Conservation (phyloP, 352 stramenopile species). For the Phytophthora ramorum region DNA sequence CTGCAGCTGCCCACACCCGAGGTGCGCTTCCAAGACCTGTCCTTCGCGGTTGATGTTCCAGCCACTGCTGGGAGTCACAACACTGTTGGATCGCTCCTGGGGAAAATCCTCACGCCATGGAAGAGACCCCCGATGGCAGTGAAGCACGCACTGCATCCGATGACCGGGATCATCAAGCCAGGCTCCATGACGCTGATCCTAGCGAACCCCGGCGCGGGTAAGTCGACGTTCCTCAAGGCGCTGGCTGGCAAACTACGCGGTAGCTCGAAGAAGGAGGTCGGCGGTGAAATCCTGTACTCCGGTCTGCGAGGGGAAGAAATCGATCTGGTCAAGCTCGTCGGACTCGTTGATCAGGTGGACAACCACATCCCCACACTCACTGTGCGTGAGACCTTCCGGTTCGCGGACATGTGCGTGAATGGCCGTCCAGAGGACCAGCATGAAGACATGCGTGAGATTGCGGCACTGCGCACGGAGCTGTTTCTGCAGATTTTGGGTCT, state of each 20-base stretch:
- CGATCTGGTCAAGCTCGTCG: constrained; percentile 69
- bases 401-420: constrained; percentile 47
- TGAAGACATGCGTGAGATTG: constrained; percentile 76
- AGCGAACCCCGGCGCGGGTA: constrained; percentile 74
- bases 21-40: constrained; percentile 73
- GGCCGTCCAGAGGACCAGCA: constrained; percentile 55
- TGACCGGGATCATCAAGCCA: constrained; percentile 88
- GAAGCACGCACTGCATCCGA: constrained; percentile 65
- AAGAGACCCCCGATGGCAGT: constrained; percentile 48
- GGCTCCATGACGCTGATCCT: constrained; percentile 67
- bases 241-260: constrained; percentile 66
- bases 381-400: constrained; percentile 38
- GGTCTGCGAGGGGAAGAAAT: constrained; percentile 60
- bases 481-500: constrained; percentile 88
- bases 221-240: constrained; percentile 84
- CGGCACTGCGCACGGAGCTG: constrained; percentile 65
- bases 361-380: constrained; percentile 40
- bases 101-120: constrained; percentile 60
- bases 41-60: constrained; percentile 60
- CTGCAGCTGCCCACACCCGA: constrained; percentile 61
- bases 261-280: constrained; percentile 52
- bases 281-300: constrained; percentile 68
- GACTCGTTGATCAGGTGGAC: constrained; percentile 57
- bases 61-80: constrained; percentile 44
- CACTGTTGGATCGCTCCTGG: constrained; percentile 65